phyloP scores from a whole-genome alignment of 805 yeast species.

The Candida schatavii region DNA sequence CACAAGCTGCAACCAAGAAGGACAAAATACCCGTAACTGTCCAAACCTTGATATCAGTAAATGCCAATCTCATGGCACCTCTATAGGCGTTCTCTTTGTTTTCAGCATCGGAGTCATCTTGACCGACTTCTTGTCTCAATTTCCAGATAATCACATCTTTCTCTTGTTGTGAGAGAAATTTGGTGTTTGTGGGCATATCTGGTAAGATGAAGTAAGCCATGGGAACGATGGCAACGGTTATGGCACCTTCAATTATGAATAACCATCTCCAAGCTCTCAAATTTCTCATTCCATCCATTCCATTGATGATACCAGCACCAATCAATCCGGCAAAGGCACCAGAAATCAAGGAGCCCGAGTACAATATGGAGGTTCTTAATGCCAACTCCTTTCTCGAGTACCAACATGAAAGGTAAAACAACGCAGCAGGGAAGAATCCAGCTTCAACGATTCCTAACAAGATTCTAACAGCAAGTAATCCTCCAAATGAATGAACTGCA shows the following conservation, averaged over 20 bases:
- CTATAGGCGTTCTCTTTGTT: constrained; percentile 30
- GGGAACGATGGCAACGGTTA: constrained; percentile 46
- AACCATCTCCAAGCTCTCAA: constrained; percentile 54
- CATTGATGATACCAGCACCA: constrained; percentile 50
- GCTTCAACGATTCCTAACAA: constrained; percentile 48
- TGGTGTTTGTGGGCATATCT: constrained; percentile 51
- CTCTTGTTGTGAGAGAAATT: constrained; percentile 44
- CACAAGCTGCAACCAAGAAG: constrained; percentile 55
- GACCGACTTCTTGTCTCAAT: constrained; percentile 38
- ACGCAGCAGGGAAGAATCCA: constrained; percentile 46
- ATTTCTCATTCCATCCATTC: constrained; percentile 40
- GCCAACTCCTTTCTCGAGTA: constrained; percentile 50
- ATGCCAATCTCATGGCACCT: constrained; percentile 34
- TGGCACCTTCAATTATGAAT: constrained; percentile 54
- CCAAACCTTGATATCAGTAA: constrained; percentile 46
- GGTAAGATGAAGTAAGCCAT: constrained; percentile 49
- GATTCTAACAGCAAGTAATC: constrained; percentile 45
- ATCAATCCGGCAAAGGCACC: constrained; percentile 57
- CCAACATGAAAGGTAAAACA: constrained; percentile 54
- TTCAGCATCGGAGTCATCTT: constrained; percentile 35
- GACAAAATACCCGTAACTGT: constrained; percentile 42
- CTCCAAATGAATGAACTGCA: constrained; percentile 42
- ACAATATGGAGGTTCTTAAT: constrained; percentile 47
- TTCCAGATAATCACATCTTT: constrained; percentile 42
- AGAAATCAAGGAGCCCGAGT: constrained; percentile 49